Percentiles rank a stretch among this genome's conserved stretches.
These are phyloP conservation scores for Nothomitra cinnamomea DNA, from an alignment of 2,329 filamentous ascomycete genomes.

Conservation along the genomic window DNA sequence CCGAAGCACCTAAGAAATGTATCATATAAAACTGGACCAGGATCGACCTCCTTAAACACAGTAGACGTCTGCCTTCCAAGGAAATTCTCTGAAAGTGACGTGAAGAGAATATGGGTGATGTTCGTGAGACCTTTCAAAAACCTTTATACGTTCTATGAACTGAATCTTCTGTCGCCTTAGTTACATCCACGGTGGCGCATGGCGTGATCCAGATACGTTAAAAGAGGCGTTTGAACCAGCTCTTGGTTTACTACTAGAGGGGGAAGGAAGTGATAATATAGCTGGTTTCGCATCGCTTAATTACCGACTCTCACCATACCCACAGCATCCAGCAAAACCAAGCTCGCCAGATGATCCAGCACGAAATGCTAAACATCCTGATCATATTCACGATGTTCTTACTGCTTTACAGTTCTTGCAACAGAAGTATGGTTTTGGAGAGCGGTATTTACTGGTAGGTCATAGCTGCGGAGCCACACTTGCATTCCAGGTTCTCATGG, in stretches of 20 bases:
- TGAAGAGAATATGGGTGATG: conserved; percentile 3
- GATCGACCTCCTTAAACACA: neutral
- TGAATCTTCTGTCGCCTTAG: neutral
- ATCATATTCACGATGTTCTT: conserved; percentile 27
- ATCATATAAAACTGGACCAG: neutral
- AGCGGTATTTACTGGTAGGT: conserved; percentile 26
- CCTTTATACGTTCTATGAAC: neutral
- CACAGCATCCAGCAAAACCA: conserved; percentile 20
- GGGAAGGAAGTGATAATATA: conserved; percentile 14
- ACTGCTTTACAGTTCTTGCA: conserved; percentile 25
- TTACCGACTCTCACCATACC: conserved; percentile 29
- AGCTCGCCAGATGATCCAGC: conserved; percentile 16
- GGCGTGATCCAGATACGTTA: conserved; percentile 27
- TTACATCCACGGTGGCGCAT: conserved; percentile 32
- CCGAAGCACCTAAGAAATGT: neutral
- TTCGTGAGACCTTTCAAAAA: neutral
- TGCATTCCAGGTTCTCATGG: conserved; percentile 27
- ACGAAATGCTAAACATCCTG: conserved; percentile 25
- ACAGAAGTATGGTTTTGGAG: conserved; percentile 21
- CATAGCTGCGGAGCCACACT: conserved; percentile 31
- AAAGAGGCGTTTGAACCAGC: conserved; percentile 21
- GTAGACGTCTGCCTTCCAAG: neutral
- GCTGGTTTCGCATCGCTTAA: conserved; percentile 27
- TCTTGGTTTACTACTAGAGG: conserved; percentile 17
- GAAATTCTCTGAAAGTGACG: neutral